A percentile compares a stretch with the other conserved stretches of the same genome.
phyloP scores from a whole-genome alignment of 2,329 filamentous ascomycete genomes.

The Clonostachys rhizophaga region DNA sequence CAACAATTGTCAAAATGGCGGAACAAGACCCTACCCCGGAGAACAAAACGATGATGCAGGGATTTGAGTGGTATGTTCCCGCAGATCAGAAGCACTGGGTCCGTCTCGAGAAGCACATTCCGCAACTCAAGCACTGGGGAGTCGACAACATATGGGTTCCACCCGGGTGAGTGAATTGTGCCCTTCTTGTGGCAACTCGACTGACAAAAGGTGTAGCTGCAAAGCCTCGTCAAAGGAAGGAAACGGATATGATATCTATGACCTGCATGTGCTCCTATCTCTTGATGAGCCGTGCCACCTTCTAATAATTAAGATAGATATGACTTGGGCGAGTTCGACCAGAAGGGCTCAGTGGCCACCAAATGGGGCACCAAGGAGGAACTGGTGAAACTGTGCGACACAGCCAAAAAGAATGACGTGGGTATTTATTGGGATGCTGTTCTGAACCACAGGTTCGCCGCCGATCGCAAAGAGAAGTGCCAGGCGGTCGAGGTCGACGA shows the following conservation, averaged over 20 bases:
- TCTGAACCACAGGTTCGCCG: constrained; percentile 71
- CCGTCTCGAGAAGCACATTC: constrained; percentile 50
- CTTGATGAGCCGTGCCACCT: too few species aligned
- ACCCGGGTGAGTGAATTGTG: constrained; percentile 36
- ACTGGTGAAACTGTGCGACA: constrained; percentile 44
- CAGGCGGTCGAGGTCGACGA: constrained; percentile 59
- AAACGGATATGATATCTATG: constrained; percentile 68
- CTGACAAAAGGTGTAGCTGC: constrained; percentile 31
- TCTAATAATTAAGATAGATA: constrained; percentile 23
- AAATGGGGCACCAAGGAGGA: constrained; percentile 69
- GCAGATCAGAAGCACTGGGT: constrained; percentile 60
- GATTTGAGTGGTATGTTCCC: constrained; percentile 71
- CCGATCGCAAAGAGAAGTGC: constrained; percentile 61
- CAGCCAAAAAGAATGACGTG: constrained; percentile 50
- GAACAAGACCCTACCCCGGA: constrained; percentile 20
- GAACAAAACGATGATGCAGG: constrained; percentile 60
- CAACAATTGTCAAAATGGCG: background rate
- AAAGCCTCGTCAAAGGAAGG: constrained; percentile 60
- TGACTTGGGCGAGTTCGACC: constrained; percentile 70
- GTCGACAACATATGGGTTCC: constrained; percentile 66
- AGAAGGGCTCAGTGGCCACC: constrained; percentile 59
- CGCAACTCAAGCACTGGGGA: constrained; percentile 55
- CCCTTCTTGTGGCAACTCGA: background rate
- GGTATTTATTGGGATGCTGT: constrained; percentile 70
- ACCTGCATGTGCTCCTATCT: constrained; percentile 30